Evolutionary conservation across 2,329 filamentous ascomycete genomes (phyloP).

Genomic region (Cercospora beticola): DNA sequence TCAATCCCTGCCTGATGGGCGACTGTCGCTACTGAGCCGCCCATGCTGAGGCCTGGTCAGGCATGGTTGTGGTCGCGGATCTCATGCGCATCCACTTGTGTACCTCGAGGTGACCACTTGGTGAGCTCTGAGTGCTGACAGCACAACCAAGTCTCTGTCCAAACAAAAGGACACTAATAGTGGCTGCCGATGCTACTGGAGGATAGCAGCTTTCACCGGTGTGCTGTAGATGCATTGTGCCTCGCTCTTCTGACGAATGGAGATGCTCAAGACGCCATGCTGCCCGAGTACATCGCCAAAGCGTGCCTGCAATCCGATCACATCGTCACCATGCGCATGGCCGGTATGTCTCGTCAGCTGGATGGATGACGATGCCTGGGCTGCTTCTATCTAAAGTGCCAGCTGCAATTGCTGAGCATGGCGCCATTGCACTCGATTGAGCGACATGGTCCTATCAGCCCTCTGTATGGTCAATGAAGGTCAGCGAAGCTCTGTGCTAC

Average conservation of each 20-base stretch:
- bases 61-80: not conserved
- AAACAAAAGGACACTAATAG: not conserved
- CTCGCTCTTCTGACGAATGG: not conserved
- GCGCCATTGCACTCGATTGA: not conserved
- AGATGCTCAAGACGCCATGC: not conserved
- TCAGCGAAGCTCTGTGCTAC: not conserved
- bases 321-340: not conserved
- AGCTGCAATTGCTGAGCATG: not conserved
- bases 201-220: not conserved
- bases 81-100: not conserved
- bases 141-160: not conserved
- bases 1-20: not conserved
- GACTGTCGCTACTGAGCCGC: not conserved
- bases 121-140: not conserved
- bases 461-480: not conserved
- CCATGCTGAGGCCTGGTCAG: not conserved
- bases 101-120: not conserved
- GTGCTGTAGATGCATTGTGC: conserved; percentile 3
- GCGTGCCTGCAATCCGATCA: not conserved
- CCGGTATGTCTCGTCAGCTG: not conserved
- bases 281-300: not conserved
- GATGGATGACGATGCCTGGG: not conserved
- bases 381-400: not conserved
- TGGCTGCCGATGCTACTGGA: not conserved
- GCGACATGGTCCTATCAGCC: not conserved